Evolutionary conservation across 306 rosid species (phyloP).

Genomic region (Rosa multiflora): DNA sequence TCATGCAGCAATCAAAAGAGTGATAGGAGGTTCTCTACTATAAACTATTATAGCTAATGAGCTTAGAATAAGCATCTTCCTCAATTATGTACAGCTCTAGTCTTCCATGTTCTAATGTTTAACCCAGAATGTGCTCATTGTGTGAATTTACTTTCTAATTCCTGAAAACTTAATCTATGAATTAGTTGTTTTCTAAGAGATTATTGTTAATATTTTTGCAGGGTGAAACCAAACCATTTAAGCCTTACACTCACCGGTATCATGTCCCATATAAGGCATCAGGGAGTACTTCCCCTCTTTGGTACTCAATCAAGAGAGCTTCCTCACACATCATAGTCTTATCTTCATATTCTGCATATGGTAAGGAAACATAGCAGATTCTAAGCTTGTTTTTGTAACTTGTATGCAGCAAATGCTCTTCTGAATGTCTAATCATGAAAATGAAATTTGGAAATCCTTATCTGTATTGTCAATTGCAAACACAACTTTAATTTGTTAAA

Average conservation of each 20-base stretch:
- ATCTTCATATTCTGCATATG: conserved; percentile 71
- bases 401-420: neutral
- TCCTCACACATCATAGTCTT: conserved; percentile 72
- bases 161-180: neutral
- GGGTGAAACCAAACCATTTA: conserved; percentile 68
- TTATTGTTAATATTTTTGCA: conserved; percentile 25
- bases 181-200: neutral
- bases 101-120: neutral
- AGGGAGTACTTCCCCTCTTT: conserved; percentile 38
- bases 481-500: neutral
- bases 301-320: conserved; percentile 74
- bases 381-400: neutral
- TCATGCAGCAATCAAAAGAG: neutral
- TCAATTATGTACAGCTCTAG: neutral
- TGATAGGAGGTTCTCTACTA: neutral
- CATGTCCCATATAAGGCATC: conserved; percentile 48
- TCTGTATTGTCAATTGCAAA: neutral
- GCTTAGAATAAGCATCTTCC: neutral
- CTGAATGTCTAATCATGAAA: neutral
- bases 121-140: neutral
- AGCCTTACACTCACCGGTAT: conserved; percentile 55
- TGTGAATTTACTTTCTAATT: neutral
- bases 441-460: neutral
- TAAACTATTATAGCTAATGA: neutral
- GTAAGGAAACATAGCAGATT: conserved; percentile 29